Conservation (phyloP, 768 basidiomycete genomes). For the Tylopilus sp. region DNA sequence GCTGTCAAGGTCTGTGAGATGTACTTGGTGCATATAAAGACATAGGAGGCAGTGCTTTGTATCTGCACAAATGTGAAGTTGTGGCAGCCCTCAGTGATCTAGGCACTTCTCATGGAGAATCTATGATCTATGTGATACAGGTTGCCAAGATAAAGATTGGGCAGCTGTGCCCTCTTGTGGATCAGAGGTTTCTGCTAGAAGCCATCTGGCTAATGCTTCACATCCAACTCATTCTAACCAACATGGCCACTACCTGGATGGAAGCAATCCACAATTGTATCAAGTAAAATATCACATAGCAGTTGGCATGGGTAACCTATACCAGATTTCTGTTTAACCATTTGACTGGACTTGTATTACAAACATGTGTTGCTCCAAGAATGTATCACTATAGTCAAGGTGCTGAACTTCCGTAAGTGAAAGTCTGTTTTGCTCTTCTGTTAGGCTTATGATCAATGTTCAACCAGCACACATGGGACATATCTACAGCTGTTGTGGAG, state of each 20-base stretch:
- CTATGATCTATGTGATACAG: conserved; percentile 48
- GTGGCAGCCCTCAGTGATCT: conserved; percentile 31
- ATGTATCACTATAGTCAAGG: conserved; percentile 45
- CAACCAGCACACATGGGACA: conserved; percentile 40
- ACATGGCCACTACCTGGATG: conserved; percentile 43
- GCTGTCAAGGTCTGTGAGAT: conserved; percentile 40
- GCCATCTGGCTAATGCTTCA: conserved; percentile 54
- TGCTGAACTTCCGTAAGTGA: conserved; percentile 45
- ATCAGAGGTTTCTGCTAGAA: conserved; percentile 58
- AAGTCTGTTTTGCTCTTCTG: background rate
- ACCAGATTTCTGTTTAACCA: too few species aligned
- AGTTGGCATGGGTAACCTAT: conserved; percentile 51
- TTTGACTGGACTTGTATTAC: conserved; percentile 47
- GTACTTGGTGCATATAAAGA: conserved; percentile 53
- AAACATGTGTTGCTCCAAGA: conserved; percentile 52
- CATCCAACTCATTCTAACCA: conserved; percentile 49
- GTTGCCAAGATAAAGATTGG: conserved; percentile 52
- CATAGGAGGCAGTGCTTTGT: conserved; percentile 62
- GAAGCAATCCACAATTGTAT: conserved; percentile 27
- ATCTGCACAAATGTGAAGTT: conserved; percentile 48
- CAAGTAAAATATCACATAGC: conserved; percentile 22
- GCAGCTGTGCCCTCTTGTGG: conserved; percentile 54
- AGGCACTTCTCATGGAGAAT: conserved; percentile 35
- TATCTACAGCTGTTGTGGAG: conserved; percentile 56
- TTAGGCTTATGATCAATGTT: background rate